A percentile compares a stretch with the other conserved stretches of the same genome.
These are phyloP conservation scores for Aspergillus panamensis DNA, from an alignment of 495 filamentous ascomycete species.

Conservation along the genomic window DNA sequence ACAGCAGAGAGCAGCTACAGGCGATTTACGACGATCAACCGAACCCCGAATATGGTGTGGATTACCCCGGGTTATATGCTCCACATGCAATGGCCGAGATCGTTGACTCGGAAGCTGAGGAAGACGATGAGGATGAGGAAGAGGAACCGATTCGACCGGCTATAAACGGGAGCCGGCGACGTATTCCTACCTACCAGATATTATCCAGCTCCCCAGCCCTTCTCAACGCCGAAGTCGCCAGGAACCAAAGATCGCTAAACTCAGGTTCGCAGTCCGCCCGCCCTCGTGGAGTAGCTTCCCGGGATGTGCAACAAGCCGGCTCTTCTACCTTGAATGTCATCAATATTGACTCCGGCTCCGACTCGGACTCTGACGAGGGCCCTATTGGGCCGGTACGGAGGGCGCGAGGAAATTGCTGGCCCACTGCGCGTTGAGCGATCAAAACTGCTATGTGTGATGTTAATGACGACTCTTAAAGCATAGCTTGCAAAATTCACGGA, in stretches of 20 bases:
- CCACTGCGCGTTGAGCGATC: neutral
- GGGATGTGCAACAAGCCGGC: slow-evolving; percentile 9
- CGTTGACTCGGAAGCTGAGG: slow-evolving; percentile 8
- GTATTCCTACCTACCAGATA: slow-evolving; percentile 11
- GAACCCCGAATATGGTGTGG: slow-evolving; percentile 10
- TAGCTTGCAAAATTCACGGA: neutral
- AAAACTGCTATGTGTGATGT: neutral
- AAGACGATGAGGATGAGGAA: slow-evolving; percentile 21
- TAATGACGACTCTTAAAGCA: neutral
- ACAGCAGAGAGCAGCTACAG: slow-evolving; percentile 10
- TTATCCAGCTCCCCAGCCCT: slow-evolving; percentile 17
- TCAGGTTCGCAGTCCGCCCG: neutral
- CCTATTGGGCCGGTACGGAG: slow-evolving; percentile 31
- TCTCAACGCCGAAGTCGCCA: neutral
- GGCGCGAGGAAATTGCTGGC: slow-evolving; percentile 16
- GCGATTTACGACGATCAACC: slow-evolving; percentile 13
- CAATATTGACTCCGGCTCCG: slow-evolving; percentile 15
- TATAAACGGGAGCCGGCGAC: slow-evolving; percentile 20
- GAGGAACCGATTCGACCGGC: slow-evolving; percentile 28
- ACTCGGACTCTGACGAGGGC: slow-evolving; percentile 37
- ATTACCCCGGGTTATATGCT: slow-evolving; percentile 4
- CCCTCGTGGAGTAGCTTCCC: slow-evolving; percentile 1
- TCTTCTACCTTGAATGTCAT: slow-evolving; percentile 25
- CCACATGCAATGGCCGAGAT: neutral
- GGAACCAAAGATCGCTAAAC: neutral